Percentiles rank a stretch among this genome's conserved stretches.
Evolutionary conservation across 441 rosid species (phyloP).

Genomic region (Populus hybrid): DNA sequence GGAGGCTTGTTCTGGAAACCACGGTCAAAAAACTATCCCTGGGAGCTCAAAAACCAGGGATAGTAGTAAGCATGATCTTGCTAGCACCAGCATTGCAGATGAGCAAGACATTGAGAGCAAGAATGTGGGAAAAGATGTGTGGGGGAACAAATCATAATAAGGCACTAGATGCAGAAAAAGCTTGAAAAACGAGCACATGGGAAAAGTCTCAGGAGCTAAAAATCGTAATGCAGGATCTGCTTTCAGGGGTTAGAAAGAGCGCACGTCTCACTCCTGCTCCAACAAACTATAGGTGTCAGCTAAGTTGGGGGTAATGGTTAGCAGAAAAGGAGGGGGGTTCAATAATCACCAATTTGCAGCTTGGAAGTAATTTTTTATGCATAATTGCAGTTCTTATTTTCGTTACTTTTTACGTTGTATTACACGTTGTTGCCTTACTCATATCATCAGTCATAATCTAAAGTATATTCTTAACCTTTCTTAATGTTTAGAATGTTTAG

Average conservation of each 20-base stretch:
- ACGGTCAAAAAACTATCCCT: slow-evolving; percentile 4
- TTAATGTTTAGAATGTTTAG: not conserved
- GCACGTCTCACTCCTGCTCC: not conserved
- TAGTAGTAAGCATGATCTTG: slow-evolving; percentile 18
- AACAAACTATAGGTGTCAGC: not conserved
- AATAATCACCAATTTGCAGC: not conserved
- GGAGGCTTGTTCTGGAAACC: slow-evolving; percentile 34
- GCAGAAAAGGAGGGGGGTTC: not conserved
- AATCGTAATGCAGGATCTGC: not conserved
- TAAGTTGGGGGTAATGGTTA: not conserved
- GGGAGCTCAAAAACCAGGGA: slow-evolving; percentile 27
- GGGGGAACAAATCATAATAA: slow-evolving; percentile 9
- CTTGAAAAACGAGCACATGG: not conserved
- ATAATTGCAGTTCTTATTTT: not conserved
- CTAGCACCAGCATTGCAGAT: slow-evolving; percentile 4
- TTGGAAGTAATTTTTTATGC: not conserved
- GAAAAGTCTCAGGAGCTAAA: not conserved
- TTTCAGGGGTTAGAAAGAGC: not conserved
- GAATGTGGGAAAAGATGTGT: slow-evolving; percentile 18
- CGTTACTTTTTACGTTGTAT: not conserved
- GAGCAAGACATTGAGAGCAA: slow-evolving; percentile 8
- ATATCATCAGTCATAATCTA: not conserved
- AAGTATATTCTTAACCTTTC: not conserved
- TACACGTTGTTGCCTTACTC: not conserved
- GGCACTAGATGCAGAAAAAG: not conserved